These are phyloP conservation scores for Ophioceras dolichostomum DNA, from an alignment of 2,329 filamentous ascomycete genomes.

Conservation along the genomic window DNA sequence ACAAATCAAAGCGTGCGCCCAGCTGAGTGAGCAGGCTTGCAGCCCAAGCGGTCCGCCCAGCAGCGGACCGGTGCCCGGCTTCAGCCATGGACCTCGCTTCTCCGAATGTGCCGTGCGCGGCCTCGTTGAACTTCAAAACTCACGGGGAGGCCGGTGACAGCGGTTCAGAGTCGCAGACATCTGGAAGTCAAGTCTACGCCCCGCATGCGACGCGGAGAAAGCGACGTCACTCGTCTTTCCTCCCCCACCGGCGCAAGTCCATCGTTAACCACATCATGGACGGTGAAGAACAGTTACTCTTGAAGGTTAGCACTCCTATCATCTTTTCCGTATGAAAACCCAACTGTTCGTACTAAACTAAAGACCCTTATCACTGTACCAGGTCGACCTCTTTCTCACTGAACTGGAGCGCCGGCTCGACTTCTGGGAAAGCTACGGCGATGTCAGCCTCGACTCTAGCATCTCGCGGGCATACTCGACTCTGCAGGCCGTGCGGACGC, in stretches of 20 bases:
- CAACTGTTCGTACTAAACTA: no score
- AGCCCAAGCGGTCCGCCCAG: no score
- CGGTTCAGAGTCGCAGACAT: conserved; percentile 22
- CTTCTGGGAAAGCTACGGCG: conserved; percentile 78
- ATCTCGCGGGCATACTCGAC: conserved; percentile 78
- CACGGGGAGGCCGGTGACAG: conserved; percentile 14
- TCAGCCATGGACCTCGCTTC: conserved; percentile 7
- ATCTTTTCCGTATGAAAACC: no score
- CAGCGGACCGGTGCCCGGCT: no score
- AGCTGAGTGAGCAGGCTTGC: no score
- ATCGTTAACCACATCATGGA: conserved; percentile 50
- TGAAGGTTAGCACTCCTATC: conserved; percentile 33
- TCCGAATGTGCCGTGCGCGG: conserved; percentile 9
- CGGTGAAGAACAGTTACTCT: conserved; percentile 45
- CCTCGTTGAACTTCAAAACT: conserved; percentile 5
- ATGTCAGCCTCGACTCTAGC: conserved; percentile 70
- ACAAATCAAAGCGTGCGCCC: no score
- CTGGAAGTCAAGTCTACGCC: conserved; percentile 24
- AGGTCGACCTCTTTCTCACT: conserved; percentile 70
- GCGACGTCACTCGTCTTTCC: conserved; percentile 44
- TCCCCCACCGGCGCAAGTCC: conserved; percentile 41
- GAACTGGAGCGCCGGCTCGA: conserved; percentile 82
- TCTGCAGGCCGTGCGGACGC: conserved; percentile 72
- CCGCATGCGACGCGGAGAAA: conserved; percentile 19
- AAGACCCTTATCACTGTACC: no score